Conservation (phyloP, 1,284 basidiomycete species). For the Cystobasidium slooffiae region DNA sequence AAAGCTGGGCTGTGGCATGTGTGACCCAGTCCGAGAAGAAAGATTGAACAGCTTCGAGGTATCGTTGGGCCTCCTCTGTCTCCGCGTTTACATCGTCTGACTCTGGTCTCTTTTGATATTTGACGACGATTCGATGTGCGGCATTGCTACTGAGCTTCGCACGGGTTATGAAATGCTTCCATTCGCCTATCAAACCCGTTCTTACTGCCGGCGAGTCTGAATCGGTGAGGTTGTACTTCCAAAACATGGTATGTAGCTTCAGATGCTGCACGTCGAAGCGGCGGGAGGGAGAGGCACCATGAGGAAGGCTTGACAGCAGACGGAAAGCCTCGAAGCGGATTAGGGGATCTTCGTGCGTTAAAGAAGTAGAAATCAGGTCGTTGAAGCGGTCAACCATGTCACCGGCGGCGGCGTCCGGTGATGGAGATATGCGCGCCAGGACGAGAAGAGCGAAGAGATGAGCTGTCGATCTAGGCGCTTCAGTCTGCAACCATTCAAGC, state of each 20-base stretch:
- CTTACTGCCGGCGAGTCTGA: slow-evolving; percentile 31
- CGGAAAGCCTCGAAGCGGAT: slow-evolving; percentile 34
- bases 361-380: slow-evolving; percentile 2
- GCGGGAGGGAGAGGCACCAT: slow-evolving; percentile 1
- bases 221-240: slow-evolving; percentile 36
- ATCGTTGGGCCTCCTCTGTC: slow-evolving; percentile 19
- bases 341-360: slow-evolving; percentile 26
- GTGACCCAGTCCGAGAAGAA: slow-evolving; percentile 26
- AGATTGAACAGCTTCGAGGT: slow-evolving; percentile 5
- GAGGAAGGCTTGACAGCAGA: slow-evolving; percentile 12
- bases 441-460: slow-evolving; percentile 14
- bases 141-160: slow-evolving; percentile 22
- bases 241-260: slow-evolving; percentile 24
- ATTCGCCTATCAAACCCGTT: slow-evolving; percentile 35
- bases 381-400: neutral
- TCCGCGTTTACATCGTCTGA: neutral
- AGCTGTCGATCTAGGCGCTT: neutral
- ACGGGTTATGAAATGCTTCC: slow-evolving; percentile 39
- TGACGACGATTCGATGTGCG: neutral
- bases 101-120: neutral
- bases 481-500: neutral
- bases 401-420: neutral
- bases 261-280: slow-evolving; percentile 19
- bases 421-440: neutral
- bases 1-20: slow-evolving; percentile 10